phyloP scores from a whole-genome alignment of 768 basidiomycete species.

The Phanerochaete carnosa region DNA sequence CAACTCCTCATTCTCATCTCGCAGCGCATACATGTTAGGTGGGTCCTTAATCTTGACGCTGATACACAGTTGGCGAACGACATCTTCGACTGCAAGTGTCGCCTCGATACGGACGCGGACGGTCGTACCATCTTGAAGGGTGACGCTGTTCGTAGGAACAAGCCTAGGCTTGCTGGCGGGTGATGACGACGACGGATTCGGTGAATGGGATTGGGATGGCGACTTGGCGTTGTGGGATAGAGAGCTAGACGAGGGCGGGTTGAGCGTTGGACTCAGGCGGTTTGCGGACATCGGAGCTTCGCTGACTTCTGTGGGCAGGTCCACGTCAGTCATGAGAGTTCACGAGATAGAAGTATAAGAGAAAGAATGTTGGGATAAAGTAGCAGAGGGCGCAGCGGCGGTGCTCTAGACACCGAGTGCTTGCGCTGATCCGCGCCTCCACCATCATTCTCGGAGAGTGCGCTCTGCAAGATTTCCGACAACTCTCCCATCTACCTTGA shows the following conservation, averaged over 20 bases:
- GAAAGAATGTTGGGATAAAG: too few relatives aligned
- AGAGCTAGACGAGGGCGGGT: constrained; percentile 1
- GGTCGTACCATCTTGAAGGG: constrained; percentile 68
- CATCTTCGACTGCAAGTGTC: constrained; percentile 79
- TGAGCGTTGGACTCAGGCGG: background rate
- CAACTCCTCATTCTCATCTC: constrained; percentile 80
- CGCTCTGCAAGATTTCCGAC: too few relatives aligned
- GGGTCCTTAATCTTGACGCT: constrained; percentile 79
- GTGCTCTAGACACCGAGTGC: too few relatives aligned
- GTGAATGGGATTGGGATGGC: constrained; percentile 26
- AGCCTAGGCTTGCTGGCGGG: constrained; percentile 41
- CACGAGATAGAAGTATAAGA: too few relatives aligned
- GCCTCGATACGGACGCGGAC: constrained; percentile 86
- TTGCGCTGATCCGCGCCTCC: background rate
- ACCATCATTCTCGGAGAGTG: background rate
- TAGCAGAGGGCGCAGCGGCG: too few relatives aligned
- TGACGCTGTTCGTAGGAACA: constrained; percentile 82
- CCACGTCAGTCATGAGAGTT: background rate
- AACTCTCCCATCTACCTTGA: too few relatives aligned
- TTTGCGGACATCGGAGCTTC: background rate
- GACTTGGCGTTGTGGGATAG: constrained; percentile 6
- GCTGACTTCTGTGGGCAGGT: background rate
- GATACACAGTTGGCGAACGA: constrained; percentile 77
- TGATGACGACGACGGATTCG: constrained; percentile 11
- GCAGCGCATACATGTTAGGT: constrained; percentile 67